phyloP scores from a whole-genome alignment of 1,284 basidiomycete genomes.

The Ustilago sp. region DNA sequence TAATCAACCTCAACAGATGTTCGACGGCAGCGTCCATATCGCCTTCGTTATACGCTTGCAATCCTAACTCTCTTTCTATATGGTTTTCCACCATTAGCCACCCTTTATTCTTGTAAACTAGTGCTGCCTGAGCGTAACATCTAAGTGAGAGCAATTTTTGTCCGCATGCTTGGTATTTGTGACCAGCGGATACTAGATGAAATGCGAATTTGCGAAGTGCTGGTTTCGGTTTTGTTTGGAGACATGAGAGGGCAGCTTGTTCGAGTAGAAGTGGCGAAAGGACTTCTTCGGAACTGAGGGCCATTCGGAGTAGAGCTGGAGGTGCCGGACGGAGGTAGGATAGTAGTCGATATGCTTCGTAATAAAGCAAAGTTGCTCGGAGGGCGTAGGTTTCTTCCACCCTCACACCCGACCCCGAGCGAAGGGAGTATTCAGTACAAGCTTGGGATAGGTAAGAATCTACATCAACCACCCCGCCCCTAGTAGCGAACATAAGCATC shows the following conservation, averaged over 20 bases:
- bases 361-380: conserved; percentile 61
- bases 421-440: conserved; percentile 36
- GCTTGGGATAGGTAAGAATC: conserved; percentile 56
- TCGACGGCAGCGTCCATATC: conserved; percentile 71
- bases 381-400: conserved; percentile 46
- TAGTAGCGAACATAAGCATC: conserved; percentile 50
- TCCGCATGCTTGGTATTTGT: conserved; percentile 73
- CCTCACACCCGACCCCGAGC: conserved; percentile 8
- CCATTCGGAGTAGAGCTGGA: conserved; percentile 53
- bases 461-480: conserved; percentile 52
- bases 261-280: conserved; percentile 73
- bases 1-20: conserved; percentile 70
- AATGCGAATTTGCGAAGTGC: conserved; percentile 71
- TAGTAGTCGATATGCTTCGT: conserved; percentile 56
- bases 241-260: conserved; percentile 72
- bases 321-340: conserved; percentile 48
- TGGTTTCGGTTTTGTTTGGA: conserved; percentile 66
- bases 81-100: conserved; percentile 72
- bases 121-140: conserved; percentile 51
- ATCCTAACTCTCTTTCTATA: conserved; percentile 72
- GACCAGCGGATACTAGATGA: conserved; percentile 72
- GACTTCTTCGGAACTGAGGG: conserved; percentile 71
- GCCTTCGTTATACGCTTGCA: conserved; percentile 73
- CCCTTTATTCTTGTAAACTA: conserved; percentile 51
- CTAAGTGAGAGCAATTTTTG: conserved; percentile 66